Evolutionary conservation across 1,284 basidiomycete species (phyloP).

Genomic region (Boletus mariae): DNA sequence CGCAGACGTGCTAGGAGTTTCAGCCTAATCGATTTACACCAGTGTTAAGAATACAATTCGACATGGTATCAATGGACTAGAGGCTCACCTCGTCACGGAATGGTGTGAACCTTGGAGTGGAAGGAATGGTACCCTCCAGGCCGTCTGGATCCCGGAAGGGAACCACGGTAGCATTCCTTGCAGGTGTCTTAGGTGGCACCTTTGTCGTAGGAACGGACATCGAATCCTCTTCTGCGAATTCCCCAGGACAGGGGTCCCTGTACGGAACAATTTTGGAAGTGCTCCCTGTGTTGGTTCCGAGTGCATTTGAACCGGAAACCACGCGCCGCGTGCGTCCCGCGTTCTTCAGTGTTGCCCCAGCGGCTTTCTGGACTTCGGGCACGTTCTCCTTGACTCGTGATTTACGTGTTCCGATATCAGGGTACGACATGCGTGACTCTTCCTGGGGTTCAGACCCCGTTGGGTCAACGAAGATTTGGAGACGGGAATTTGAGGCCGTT

Average conservation of each 20-base stretch:
- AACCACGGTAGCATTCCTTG: conserved; percentile 28
- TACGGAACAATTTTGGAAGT: conserved; percentile 53
- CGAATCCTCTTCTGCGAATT: conserved; percentile 15
- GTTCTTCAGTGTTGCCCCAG: conserved; percentile 61
- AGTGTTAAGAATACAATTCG: conserved; percentile 8
- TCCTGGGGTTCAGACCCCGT: conserved; percentile 46
- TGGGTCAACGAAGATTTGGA: conserved; percentile 71
- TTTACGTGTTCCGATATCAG: conserved; percentile 70
- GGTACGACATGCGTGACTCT: conserved; percentile 50
- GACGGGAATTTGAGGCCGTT: conserved; percentile 47
- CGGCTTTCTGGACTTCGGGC: conserved; percentile 61
- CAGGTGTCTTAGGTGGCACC: conserved; percentile 30
- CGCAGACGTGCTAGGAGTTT: conserved; percentile 29
- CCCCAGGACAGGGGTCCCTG: conserved; percentile 43
- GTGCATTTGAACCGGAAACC: conserved; percentile 39
- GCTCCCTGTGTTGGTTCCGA: conserved; percentile 16
- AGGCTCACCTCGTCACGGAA: conserved; percentile 62
- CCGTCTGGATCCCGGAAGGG: conserved; percentile 40
- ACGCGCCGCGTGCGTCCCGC: conserved; percentile 51
- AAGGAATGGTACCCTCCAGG: conserved; percentile 29
- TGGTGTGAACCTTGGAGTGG: conserved; percentile 59
- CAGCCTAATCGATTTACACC: conserved; percentile 19
- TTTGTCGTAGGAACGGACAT: conserved; percentile 31
- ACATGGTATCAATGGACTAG: not conserved
- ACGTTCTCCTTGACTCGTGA: conserved; percentile 73